Percentiles rank a stretch among this genome's conserved stretches.
Conservation (phyloP, 495 filamentous ascomycete species). For the Xylaria castorea region DNA sequence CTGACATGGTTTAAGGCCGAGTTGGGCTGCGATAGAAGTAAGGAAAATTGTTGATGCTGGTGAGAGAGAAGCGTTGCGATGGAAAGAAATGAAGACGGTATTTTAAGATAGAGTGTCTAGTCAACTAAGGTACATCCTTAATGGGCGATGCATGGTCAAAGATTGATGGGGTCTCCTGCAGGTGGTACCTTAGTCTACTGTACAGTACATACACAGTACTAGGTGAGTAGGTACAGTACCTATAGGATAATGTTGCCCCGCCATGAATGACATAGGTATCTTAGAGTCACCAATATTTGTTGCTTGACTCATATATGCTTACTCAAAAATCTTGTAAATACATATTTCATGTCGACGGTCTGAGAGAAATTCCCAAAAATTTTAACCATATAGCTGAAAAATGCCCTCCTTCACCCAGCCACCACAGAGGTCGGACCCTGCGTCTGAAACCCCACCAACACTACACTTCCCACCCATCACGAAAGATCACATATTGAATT, state of each 20-base stretch:
- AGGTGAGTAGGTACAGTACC: not conserved
- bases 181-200: not conserved
- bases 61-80: not conserved
- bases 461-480: conserved; percentile 80
- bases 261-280: not conserved
- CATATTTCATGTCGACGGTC: not conserved
- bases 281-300: not conserved
- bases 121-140: not conserved
- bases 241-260: conserved; percentile 1
- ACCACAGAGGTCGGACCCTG: conserved; percentile 28
- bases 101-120: not conserved
- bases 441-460: conserved; percentile 29
- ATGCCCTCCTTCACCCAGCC: conserved; percentile 38
- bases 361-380: not conserved
- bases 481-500: conserved; percentile 86
- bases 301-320: conserved; percentile 14
- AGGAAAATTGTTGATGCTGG: not conserved
- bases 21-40: not conserved
- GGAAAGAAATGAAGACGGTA: not conserved
- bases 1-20: conserved; percentile 69
- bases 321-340: not conserved
- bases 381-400: not conserved
- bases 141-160: not conserved
- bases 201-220: no score
- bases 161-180: not conserved